Conservation (phyloP, 2,329 filamentous ascomycete species). For the Xylaria hypoxylon region DNA sequence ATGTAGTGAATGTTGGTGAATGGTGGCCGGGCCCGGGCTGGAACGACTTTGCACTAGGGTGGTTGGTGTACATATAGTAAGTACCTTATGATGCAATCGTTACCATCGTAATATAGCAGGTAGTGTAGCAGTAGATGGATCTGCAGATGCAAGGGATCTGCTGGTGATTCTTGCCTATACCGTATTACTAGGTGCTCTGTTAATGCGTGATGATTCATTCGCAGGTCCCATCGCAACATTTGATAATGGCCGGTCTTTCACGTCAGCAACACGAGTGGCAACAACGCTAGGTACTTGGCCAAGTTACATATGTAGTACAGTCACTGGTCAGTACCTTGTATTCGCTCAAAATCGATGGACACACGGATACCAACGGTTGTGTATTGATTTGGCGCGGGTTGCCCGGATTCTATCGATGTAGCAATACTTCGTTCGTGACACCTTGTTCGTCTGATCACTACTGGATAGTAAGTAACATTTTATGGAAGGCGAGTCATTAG, state of each 20-base stretch:
- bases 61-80: too few species aligned
- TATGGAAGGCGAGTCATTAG: conserved; percentile 2
- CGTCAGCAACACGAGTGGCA: conserved; percentile 31
- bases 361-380: neutral
- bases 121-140: too few species aligned
- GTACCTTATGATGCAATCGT: conserved; percentile 40
- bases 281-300: neutral
- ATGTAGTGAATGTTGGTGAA: conserved; percentile 8
- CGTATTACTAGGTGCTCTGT: neutral
- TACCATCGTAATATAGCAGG: conserved; percentile 30
- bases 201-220: conserved; percentile 11
- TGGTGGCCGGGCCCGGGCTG: neutral
- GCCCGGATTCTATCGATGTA: neutral
- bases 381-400: conserved; percentile 10
- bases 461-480: too few species aligned
- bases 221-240: conserved; percentile 7
- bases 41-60: neutral
- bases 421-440: neutral
- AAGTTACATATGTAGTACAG: neutral
- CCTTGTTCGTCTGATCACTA: neutral
- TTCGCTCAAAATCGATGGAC: neutral
- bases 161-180: conserved; percentile 3
- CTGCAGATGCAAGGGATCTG: conserved; percentile 16
- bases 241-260: conserved; percentile 14
- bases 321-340: neutral